Conservation (phyloP, 768 basidiomycete species). For the Kwoniella sp. region DNA sequence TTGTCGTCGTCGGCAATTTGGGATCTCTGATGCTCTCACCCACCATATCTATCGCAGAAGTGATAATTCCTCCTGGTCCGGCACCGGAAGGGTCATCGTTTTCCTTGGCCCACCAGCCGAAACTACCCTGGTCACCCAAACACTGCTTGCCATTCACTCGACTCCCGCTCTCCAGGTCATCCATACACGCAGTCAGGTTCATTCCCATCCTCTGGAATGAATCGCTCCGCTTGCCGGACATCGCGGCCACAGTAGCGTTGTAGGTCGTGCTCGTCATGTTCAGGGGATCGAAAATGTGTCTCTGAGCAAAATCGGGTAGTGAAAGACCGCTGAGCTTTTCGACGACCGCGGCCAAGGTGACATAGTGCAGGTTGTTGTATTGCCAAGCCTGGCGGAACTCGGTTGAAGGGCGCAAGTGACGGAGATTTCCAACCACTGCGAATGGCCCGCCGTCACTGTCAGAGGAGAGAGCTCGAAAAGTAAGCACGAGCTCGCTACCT, state of each 20-base stretch:
- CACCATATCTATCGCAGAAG: slow-evolving; percentile 41
- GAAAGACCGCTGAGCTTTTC: slow-evolving; percentile 24
- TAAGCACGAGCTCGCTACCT: too few species aligned
- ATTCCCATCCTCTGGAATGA: slow-evolving; percentile 18
- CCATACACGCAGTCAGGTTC: slow-evolving; percentile 23
- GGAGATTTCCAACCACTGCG: slow-evolving; percentile 25
- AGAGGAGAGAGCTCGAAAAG: too few species aligned
- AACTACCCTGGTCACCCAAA: slow-evolving; percentile 20
- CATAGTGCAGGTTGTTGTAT: slow-evolving; percentile 50
- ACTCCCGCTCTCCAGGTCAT: background rate
- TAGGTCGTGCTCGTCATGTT: slow-evolving; percentile 38
- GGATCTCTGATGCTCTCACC: too few species aligned
- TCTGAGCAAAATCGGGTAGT: slow-evolving; percentile 33
- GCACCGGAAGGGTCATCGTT: slow-evolving; percentile 27
- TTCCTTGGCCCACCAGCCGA: slow-evolving; percentile 25
- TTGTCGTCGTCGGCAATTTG: too few species aligned
- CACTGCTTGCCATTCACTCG: slow-evolving; percentile 5
- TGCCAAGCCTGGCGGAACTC: slow-evolving; percentile 41
- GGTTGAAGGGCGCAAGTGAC: slow-evolving; percentile 41
- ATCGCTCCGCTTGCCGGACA: slow-evolving; percentile 30
- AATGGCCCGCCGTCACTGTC: background rate
- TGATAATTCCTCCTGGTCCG: slow-evolving; percentile 46
- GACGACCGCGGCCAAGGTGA: slow-evolving; percentile 32
- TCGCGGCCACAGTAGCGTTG: slow-evolving; percentile 24
- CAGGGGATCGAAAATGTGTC: slow-evolving; percentile 41